Evolutionary conservation across 2,329 filamentous ascomycete species (phyloP).

Genomic region (Clarireedia paspali): DNA sequence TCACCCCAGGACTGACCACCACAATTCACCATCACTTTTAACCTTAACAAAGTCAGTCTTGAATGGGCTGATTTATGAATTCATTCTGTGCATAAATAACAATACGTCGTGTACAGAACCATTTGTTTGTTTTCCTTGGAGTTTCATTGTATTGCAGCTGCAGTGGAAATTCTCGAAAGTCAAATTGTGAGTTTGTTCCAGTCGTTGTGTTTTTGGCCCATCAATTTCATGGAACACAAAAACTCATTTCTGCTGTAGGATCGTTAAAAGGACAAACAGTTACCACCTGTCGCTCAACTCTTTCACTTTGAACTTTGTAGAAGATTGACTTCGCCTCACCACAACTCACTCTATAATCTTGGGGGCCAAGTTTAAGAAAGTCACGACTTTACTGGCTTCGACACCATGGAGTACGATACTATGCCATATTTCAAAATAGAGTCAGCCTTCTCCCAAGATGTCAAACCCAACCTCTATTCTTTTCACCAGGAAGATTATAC

Average conservation of each 20-base stretch:
- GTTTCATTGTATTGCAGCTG: not conserved
- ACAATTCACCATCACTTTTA: not conserved
- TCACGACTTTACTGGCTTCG: not conserved
- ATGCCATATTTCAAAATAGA: slow-evolving; percentile 4
- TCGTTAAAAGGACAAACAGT: slow-evolving; percentile 7
- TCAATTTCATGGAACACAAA: not conserved
- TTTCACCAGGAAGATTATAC: slow-evolving; percentile 9
- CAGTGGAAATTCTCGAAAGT: slow-evolving; percentile 2
- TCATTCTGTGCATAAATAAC: not conserved
- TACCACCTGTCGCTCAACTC: not conserved
- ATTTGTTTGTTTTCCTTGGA: not conserved
- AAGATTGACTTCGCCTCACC: slow-evolving; percentile 15
- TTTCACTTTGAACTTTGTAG: slow-evolving; percentile 5
- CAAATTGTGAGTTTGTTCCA: slow-evolving; percentile 3
- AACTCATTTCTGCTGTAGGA: slow-evolving; percentile 3
- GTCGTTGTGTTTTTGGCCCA: not conserved
- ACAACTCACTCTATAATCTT: slow-evolving; percentile 5
- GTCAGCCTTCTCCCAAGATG: slow-evolving; percentile 9
- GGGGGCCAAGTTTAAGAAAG: not conserved
- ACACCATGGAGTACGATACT: slow-evolving; percentile 12
- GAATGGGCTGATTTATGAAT: not conserved
- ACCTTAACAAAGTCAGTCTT: not conserved
- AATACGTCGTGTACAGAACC: not conserved
- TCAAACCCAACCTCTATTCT: slow-evolving; percentile 4
- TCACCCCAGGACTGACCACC: not conserved